These are phyloP conservation scores for Penicillium angulare DNA, from an alignment of 495 filamentous ascomycete genomes.

Conservation along the genomic window DNA sequence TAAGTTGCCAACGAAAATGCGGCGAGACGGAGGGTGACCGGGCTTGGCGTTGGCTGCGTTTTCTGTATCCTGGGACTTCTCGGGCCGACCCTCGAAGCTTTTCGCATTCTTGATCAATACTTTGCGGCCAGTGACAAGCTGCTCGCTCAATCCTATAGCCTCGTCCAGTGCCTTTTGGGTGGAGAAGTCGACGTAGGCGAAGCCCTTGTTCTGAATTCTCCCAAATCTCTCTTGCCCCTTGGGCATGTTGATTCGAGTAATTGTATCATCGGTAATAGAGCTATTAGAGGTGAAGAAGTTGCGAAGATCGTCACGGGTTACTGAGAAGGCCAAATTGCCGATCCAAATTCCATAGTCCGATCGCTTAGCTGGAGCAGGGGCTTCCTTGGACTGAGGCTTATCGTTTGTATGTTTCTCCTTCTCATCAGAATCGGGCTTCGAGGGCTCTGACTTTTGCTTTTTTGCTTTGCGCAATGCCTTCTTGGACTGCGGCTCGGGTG, in stretches of 20 bases:
- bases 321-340: conserved; percentile 84
- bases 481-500: conserved; percentile 91
- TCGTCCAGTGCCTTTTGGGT: conserved; percentile 62
- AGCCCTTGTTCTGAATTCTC: conserved; percentile 75
- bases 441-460: conserved; percentile 54
- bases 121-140: conserved; percentile 67
- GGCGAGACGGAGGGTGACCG: conserved; percentile 64
- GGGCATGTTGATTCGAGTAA: conserved; percentile 85
- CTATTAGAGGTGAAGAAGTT: conserved; percentile 73
- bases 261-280: conserved; percentile 60
- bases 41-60: conserved; percentile 31
- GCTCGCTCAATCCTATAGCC: conserved; percentile 78
- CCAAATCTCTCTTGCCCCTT: conserved; percentile 40
- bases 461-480: conserved; percentile 80
- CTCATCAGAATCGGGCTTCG: conserved; percentile 26
- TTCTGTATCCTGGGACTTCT: conserved; percentile 50
- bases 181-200: conserved; percentile 92
- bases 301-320: conserved; percentile 67
- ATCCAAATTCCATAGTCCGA: conserved; percentile 90
- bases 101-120: conserved; percentile 91
- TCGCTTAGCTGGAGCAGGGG: conserved; percentile 50
- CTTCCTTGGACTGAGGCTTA: conserved; percentile 26
- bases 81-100: conserved; percentile 76
- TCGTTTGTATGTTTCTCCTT: conserved; percentile 11
- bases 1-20: conserved; percentile 91